Evolutionary conservation across 129 eudicot genomes (phyloP), one percentile per base, ranked within the genome.

Genomic region (Oenanthe sinensis): DNA sequence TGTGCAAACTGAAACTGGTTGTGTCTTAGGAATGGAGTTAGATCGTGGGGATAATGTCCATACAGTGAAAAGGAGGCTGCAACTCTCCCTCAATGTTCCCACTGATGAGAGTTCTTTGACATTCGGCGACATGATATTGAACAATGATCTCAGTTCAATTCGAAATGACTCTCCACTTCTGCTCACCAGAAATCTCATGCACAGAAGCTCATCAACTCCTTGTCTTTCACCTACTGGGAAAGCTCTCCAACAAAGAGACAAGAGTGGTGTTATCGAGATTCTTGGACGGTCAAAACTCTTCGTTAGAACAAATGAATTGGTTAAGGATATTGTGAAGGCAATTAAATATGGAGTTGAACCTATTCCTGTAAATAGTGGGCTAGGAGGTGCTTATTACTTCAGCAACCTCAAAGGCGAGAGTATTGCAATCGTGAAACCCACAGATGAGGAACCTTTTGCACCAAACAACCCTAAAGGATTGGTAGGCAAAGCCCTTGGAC

Each of bases 381-480:
- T 93, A 71, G 96, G 97, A 0, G 97, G 96, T 48, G 96, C 90
- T 4, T 92, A 92, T 77, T 88, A 85, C 71, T 88, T 93, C 65
- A 84, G 87, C 75, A 89, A 89, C 54, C 43, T 55, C 3, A 78
- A 77, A 39, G 91, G 92, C n/a, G 91, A 93, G 81, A 82, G 82
- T 48, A 85, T 93, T 49, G 98, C 98, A 54, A 90, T 92, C 48
- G 89, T 90, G 46, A 92, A 92, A 81, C 97, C 97, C 4, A 90
- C 90, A 3, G 96, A 93, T 70, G 96, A 93, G 77, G 98, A 93
- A 50, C 98, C 98, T 33, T 89, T 90, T 86, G 98, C 98, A 4
- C 92, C 92, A 6, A 93, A 93, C 79, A 93, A 93, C 76, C 98
- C 96, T 0, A 93, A 93, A 87, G 98, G 98, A 44, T 85, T 90